A percentile compares a stretch with the other conserved stretches of the same genome.
These are phyloP conservation scores for Melanopsichium pennsylvanicum DNA, from an alignment of 1,284 basidiomycete species.

Conservation along the genomic window DNA sequence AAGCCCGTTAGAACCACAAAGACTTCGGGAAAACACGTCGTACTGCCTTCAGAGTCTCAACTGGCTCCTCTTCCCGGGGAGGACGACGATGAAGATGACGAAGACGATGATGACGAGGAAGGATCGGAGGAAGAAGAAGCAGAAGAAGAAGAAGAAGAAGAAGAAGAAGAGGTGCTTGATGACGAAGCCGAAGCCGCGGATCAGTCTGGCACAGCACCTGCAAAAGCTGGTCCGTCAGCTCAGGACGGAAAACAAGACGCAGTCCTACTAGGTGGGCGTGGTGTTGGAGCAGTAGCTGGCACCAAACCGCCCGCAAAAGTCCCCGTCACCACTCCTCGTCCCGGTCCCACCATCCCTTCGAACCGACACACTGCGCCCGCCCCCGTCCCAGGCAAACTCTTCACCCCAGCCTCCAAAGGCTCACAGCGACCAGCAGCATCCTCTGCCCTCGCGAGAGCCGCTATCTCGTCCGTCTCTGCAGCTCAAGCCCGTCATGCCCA, in stretches of 20 bases:
- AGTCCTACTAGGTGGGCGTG: conserved; percentile 17
- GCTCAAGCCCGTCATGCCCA: conserved; percentile 34
- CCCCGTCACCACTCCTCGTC: conserved; percentile 35
- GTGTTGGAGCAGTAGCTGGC: conserved; percentile 8
- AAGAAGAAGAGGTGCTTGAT: conserved; percentile 65
- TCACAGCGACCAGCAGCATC: conserved; percentile 44
- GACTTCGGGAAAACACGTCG: conserved; percentile 87
- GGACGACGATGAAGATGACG: conserved; percentile 67
- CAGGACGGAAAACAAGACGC: conserved; percentile 4
- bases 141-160: conserved; percentile 34
- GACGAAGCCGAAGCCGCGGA: conserved; percentile 14
- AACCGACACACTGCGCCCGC: conserved; percentile 26
- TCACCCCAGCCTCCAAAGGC: conserved; percentile 25
- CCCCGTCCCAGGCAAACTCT: conserved; percentile 34
- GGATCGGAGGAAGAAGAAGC: conserved; percentile 65
- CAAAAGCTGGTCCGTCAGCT: conserved; percentile 3
- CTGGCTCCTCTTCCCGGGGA: conserved; percentile 75
- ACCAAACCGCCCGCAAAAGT: conserved; percentile 42
- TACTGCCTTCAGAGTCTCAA: conserved; percentile 88
- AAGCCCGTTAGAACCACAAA: conserved; percentile 81
- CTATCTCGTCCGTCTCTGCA: conserved; percentile 36
- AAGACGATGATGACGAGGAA: conserved; percentile 59
- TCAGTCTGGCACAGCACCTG: background rate
- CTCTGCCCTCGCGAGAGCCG: conserved; percentile 40
- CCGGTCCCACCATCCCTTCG: conserved; percentile 33